Evolutionary conservation across 345 rosid genomes (phyloP).

Genomic region (Syzygium jambos): DNA sequence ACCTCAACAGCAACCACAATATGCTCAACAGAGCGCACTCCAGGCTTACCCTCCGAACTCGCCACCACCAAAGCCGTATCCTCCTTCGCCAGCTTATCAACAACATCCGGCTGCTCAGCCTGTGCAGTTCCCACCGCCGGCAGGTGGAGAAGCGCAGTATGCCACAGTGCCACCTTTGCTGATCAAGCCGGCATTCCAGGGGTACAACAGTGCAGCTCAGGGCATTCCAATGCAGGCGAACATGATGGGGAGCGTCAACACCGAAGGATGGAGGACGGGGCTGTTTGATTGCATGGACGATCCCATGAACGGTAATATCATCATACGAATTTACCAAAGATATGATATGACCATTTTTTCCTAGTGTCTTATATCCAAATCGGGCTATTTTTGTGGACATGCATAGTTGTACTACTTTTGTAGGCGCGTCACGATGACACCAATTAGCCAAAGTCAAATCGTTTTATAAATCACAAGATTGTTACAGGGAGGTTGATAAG

Average conservation of each 20-base stretch:
- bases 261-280: conserved; percentile 39
- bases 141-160: not conserved
- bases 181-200: not conserved
- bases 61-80: not conserved
- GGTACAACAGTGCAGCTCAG: not conserved
- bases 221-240: conserved; percentile 14
- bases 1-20: not conserved
- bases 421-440: not conserved
- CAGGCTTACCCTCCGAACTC: not conserved
- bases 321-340: not conserved
- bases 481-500: not conserved
- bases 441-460: no score
- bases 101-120: not conserved
- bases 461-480: no score
- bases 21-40: not conserved
- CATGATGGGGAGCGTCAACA: not conserved
- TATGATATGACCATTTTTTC: not conserved
- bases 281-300: conserved; percentile 66
- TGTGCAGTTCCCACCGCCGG: not conserved
- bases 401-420: not conserved
- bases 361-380: not conserved
- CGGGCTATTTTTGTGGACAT: not conserved
- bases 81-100: not conserved
- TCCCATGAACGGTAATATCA: conserved; percentile 36
- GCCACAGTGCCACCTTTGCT: not conserved